A percentile compares a stretch with the other conserved stretches of the same genome.
Conservation (phyloP, 202 grass and related monocot species). For the Dendrocalamus latiflorus region DNA sequence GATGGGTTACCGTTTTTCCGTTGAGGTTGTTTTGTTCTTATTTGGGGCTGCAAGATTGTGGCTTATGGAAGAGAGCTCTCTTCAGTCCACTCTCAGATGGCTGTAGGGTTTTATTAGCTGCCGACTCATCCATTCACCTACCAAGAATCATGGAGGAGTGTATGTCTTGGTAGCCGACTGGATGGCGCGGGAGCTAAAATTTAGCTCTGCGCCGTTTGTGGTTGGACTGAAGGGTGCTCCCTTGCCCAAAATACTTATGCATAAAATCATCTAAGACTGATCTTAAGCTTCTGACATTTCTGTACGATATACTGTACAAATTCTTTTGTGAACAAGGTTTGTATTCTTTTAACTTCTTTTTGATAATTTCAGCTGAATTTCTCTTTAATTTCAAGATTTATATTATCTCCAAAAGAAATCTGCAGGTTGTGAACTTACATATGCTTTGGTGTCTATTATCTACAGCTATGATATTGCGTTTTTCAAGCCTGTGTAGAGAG, state of each 20-base stretch:
- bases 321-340: background rate
- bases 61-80: constrained; percentile 73
- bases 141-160: constrained; percentile 30
- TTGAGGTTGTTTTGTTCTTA: background rate
- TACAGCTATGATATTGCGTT: background rate
- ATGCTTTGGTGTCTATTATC: background rate
- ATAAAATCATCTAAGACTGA: constrained; percentile 20
- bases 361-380: background rate
- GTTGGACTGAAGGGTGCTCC: constrained; percentile 99
- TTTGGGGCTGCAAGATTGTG: background rate
- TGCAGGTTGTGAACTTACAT: background rate
- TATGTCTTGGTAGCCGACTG: constrained; percentile 78
- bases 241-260: constrained; percentile 28
- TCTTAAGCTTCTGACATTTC: background rate
- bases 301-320: background rate
- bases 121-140: constrained; percentile 86
- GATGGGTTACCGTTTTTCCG: background rate
- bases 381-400: background rate
- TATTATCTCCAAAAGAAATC: background rate
- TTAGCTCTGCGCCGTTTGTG: constrained; percentile 62
- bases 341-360: background rate
- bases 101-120: constrained; percentile 85
- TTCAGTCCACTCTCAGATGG: constrained; percentile 97
- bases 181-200: constrained; percentile 91
- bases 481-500: background rate